Base-by-base conservation (phyloP, 78 protist genomes). In the Bigelowiella natans region DNA sequence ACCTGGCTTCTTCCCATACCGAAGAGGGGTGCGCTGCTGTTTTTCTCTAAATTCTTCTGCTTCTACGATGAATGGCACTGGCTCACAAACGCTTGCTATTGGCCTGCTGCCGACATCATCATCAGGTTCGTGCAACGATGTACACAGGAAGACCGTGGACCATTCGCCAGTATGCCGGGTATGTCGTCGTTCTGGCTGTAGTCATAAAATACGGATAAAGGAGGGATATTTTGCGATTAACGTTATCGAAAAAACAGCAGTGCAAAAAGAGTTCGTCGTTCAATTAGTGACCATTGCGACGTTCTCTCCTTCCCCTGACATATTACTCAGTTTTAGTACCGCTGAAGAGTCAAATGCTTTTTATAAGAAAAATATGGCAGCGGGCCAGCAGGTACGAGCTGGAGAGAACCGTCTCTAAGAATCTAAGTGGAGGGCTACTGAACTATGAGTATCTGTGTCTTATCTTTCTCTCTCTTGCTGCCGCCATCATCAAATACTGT, bases 41-140 rank as follows among this genome's bases (percentile, higher is more conserved):
- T n/a, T n/a, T n/a, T n/a, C n/a, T n/a, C n/a, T n/a, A n/a, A n/a
- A n/a, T n/a, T n/a, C n/a, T n/a, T n/a, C n/a, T n/a, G n/a, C n/a
- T n/a, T n/a, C n/a, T n/a, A n/a, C n/a, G n/a, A n/a, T n/a, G n/a
- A n/a, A n/a, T n/a, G n/a, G n/a, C n/a, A n/a, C n/a, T n/a, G n/a
- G n/a, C n/a, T n/a, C n/a, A n/a, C n/a, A n/a, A n/a, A n/a, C n/a
- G n/a, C n/a, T n/a, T n/a, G n/a, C n/a, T n/a, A n/a, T n/a, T n/a
- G n/a, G n/a, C n/a, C n/a, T n/a, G n/a, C n/a, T n/a, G n/a, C n/a
- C n/a, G n/a, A n/a, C n/a, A n/a, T n/a, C n/a, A n/a, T n/a, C n/a
- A n/a, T n/a, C n/a, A n/a, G n/a, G n/a, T n/a, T n/a, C n/a, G 97
- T 40, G 97, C 98, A 0, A 95, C 98, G 0, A 98, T 98, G 99